Evolutionary conservation across 805 yeast genomes (phyloP), one percentile per base, ranked within the genome.

Genomic region (Groenewaldozyma salmanticensis): DNA sequence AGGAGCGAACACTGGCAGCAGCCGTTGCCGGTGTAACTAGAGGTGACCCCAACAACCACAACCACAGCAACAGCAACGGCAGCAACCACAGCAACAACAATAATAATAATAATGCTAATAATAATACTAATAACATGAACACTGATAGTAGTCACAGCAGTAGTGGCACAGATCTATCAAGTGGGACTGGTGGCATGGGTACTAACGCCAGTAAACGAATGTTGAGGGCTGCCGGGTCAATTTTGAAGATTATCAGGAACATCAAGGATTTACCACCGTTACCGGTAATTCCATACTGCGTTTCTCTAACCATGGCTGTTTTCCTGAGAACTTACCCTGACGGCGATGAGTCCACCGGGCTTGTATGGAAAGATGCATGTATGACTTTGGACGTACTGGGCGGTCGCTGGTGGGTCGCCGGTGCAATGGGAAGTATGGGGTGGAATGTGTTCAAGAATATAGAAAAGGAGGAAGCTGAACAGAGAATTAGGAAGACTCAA

Each of bases 381-480:
- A 43, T 42, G 1, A 45, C 52, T 21, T 46, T 58, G 22, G 58
- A 57, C 29, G 42, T 37, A 5, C 44, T 58, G 46, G 48, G 59
- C 1, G 52, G 50, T 21, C 44, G 51, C 9, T 58, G 62, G 62
- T 58, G 62, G 62, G 59, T 58, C 3, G 61, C 61, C n/a, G 61
- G 58, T 16, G 62, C 61, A 4, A 58, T 58, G 62, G 60, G 59
- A 4, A 45, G 51, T 27, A 55, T 58, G 61, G 62, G 61, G 19
- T 40, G 57, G 39, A 49, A 48, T 20, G 58, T 58, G 17, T 58
- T 58, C 36, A 38, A 49, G 16, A 41, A 39, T 21, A 33, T 52
- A 31, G 46, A 47, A 13, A 42, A 47, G 31, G 31, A 21, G 27
- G 43, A 31, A 35, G 19, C 42, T 13, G 31, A 21, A 39, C 34